Evolutionary conservation across 2,329 filamentous ascomycete genomes (phyloP).

Genomic region (Venturia effusa): DNA sequence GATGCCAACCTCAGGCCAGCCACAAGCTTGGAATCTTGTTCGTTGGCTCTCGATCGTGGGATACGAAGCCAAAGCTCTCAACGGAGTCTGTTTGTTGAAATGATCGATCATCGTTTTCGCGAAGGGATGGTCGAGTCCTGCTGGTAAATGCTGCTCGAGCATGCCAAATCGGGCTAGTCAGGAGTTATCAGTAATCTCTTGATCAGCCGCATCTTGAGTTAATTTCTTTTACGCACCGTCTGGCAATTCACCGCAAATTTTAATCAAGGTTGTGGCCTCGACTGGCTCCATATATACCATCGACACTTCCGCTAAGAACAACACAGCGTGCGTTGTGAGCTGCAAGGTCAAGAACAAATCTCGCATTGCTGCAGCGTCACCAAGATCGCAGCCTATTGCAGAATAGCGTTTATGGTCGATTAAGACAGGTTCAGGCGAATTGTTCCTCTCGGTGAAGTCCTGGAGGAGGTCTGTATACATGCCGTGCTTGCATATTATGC

Average conservation of each 20-base stretch:
- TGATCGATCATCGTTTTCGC: slow-evolving; percentile 76
- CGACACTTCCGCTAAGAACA: slow-evolving; percentile 84
- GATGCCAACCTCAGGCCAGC: slow-evolving; percentile 53
- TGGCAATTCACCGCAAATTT: slow-evolving; percentile 37
- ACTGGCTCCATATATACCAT: slow-evolving; percentile 77
- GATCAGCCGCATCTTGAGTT: slow-evolving; percentile 10
- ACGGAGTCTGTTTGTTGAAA: slow-evolving; percentile 68
- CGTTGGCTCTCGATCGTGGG: slow-evolving; percentile 54
- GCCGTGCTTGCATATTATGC: slow-evolving; percentile 52
- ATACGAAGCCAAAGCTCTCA: slow-evolving; percentile 64
- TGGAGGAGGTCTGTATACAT: slow-evolving; percentile 33
- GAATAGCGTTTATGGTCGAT: slow-evolving; percentile 56
- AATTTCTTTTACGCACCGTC: slow-evolving; percentile 41
- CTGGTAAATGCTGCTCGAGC: slow-evolving; percentile 75
- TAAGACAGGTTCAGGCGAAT: slow-evolving; percentile 14
- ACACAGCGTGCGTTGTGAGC: slow-evolving; percentile 47
- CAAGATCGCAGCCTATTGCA: slow-evolving; percentile 72
- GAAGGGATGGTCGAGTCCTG: slow-evolving; percentile 70
- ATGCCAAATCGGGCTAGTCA: slow-evolving; percentile 65
- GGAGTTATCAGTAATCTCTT: not conserved
- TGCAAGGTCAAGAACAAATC: slow-evolving; percentile 50
- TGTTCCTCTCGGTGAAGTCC: not conserved
- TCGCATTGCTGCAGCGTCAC: slow-evolving; percentile 50
- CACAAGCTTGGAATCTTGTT: slow-evolving; percentile 54
- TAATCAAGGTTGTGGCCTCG: slow-evolving; percentile 61